These are phyloP conservation scores for Nemania serpens DNA, from an alignment of 2,329 filamentous ascomycete species.

Conservation along the genomic window DNA sequence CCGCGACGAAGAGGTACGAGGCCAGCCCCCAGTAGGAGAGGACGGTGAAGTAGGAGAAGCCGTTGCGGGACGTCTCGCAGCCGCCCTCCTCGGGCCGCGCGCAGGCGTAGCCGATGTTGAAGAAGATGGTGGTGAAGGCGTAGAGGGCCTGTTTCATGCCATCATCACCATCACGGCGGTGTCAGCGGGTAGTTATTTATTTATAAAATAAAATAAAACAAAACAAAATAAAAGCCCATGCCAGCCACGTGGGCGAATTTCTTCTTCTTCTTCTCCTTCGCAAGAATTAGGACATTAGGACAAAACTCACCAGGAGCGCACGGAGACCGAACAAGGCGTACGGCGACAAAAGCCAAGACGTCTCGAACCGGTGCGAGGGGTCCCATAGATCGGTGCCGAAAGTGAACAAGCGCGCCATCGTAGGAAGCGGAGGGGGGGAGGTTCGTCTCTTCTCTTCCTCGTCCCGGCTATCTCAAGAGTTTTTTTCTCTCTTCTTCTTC, in stretches of 20 bases:
- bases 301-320: constrained; percentile 58
- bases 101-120: constrained; percentile 69
- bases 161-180: too few species aligned
- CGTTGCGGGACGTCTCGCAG: constrained; percentile 52
- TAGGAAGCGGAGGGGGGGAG: neutral
- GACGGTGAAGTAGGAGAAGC: constrained; percentile 83
- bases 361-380: constrained; percentile 70
- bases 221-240: too few species aligned
- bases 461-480: too few species aligned
- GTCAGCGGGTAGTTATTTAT: too few species aligned
- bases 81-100: constrained; percentile 51
- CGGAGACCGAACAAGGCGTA: constrained; percentile 63
- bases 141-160: constrained; percentile 66
- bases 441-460: too few species aligned
- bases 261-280: too few species aligned
- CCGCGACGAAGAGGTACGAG: constrained; percentile 75
- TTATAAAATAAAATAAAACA: too few species aligned
- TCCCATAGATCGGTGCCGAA: constrained; percentile 49
- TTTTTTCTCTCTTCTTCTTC: too few species aligned
- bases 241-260: too few species aligned
- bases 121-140: constrained; percentile 70
- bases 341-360: constrained; percentile 79
- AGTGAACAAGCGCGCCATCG: constrained; percentile 27
- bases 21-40: constrained; percentile 81
- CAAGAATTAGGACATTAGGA: too few species aligned